Conservation (phyloP, 108 stramenopile species). For the Aurantiochytrium sp. region DNA sequence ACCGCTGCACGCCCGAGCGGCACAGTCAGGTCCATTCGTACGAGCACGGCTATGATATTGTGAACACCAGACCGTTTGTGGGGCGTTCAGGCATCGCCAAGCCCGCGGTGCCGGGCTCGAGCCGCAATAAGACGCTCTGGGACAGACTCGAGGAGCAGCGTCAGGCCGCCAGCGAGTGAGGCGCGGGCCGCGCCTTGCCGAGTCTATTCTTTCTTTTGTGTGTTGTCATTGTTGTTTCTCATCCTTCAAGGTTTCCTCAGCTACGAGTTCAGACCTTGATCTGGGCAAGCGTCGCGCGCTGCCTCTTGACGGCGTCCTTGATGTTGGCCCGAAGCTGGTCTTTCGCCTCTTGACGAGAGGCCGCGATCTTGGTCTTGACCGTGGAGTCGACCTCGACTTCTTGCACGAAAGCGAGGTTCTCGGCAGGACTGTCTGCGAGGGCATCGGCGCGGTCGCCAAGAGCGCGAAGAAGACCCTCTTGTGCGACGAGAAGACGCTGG, state of each 20-base stretch:
- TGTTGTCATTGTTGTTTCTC: too few species aligned
- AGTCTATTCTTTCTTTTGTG: too few species aligned
- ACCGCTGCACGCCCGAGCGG: background rate
- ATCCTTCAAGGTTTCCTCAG: too few species aligned
- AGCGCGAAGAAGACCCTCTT: background rate
- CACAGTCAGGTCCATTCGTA: background rate
- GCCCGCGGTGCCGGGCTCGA: background rate
- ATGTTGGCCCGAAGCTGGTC: background rate
- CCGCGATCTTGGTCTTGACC: background rate
- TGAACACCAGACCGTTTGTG: background rate
- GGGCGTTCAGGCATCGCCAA: background rate
- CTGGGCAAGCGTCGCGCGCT: background rate
- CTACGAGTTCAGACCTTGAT: background rate
- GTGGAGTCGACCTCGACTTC: too few species aligned
- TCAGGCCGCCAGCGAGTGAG: background rate
- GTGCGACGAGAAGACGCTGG: background rate
- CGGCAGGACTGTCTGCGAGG: background rate
- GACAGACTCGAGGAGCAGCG: background rate
- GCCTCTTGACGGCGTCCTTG: background rate
- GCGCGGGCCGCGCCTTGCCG: too few species aligned
- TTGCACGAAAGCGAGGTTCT: too few species aligned
- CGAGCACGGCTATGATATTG: slow-evolving; percentile 7
- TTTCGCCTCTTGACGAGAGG: background rate
- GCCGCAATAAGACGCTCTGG: slow-evolving; percentile 3
- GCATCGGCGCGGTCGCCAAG: background rate